Evolutionary conservation across 2,329 filamentous ascomycete genomes (phyloP), one percentile per base, ranked within the genome.

Genomic region (Sporothrix phasma): DNA sequence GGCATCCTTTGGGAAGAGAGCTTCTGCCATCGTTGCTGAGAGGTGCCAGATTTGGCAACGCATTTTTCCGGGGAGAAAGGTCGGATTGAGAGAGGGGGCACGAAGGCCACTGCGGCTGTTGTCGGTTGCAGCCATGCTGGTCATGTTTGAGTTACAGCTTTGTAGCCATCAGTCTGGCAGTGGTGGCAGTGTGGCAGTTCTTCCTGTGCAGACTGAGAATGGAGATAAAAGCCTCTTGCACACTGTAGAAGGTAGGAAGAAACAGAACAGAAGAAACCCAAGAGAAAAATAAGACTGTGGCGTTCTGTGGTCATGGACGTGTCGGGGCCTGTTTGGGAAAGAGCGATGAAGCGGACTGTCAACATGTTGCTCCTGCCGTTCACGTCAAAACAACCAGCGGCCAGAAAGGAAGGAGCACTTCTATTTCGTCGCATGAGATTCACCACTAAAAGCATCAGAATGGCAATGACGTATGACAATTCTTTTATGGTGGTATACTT

Each of bases 1-100:
- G 69, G 5, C 70, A 71, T 3, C 71, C 73, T 31, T 74, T 74
- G 10, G 73, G 73, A 8, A 71, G 73, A 5, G 68, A 56, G 64
- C 60, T 68, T 26, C 62, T 49, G n/a, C 59, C 15, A 29, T 58
- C 54, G 22, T 15, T 29, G 1, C 22, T 43, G 17, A 41, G 64
- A 10, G 19, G 51, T 6, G 58, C 58, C 45, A 43, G 45, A 24
- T 46, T 62, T 58, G 65, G 65, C 15, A 37, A 26, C 10, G 17
- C 64, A 15, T 15, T 11, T 22, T 53, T 17, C 17, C 26, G 10
- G 24, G n/a, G 5, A 39, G 10, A 26, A 59, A 46, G 1, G 24
- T 29, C 39, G 39, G 45, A 8, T 45, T 43, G 39, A 31, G 24
- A 3, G 39, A 45, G 26, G 56, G 31, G 39, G 29, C 56, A 11